phyloP scores from a whole-genome alignment of 176 grass and related monocot genomes.

The Rhynchospora breviuscula region DNA sequence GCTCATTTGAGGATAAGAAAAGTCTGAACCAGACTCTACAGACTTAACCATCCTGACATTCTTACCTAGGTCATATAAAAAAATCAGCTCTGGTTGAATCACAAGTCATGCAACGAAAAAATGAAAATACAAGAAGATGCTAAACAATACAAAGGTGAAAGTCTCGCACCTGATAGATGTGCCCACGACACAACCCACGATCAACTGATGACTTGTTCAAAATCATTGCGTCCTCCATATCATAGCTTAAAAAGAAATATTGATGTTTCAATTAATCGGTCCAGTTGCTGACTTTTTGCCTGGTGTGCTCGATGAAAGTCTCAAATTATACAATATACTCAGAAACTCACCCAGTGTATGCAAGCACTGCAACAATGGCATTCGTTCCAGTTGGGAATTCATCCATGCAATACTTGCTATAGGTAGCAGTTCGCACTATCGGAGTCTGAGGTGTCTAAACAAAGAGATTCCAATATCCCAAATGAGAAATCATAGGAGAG shows the following conservation, averaged over 20 bases:
- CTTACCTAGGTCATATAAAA: neutral
- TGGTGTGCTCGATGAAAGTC: neutral
- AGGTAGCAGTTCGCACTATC: slow-evolving; percentile 75
- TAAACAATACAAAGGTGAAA: slow-evolving; percentile 7
- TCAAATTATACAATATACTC: neutral
- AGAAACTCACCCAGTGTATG: slow-evolving; percentile 74
- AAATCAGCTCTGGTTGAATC: neutral
- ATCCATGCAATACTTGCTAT: slow-evolving; percentile 82
- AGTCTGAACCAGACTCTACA: neutral
- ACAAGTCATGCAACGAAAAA: neutral
- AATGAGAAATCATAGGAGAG: slow-evolving; percentile 8
- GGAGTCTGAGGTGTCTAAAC: slow-evolving; percentile 89
- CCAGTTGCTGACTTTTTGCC: neutral
- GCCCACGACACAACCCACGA: slow-evolving; percentile 78
- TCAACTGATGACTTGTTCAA: slow-evolving; percentile 98
- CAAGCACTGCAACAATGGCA: slow-evolving; percentile 83
- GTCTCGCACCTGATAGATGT: slow-evolving; percentile 72
- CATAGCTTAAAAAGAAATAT: slow-evolving; percentile 58
- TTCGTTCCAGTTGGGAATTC: slow-evolving; percentile 90
- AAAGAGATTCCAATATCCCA: slow-evolving; percentile 2
- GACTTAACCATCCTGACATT: neutral
- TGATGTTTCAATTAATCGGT: neutral
- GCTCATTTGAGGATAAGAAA: neutral
- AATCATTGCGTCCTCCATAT: slow-evolving; percentile 99
- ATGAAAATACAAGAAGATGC: neutral